These are phyloP conservation scores for Populus alba DNA, from an alignment of 345 rosid species.

Conservation along the genomic window DNA sequence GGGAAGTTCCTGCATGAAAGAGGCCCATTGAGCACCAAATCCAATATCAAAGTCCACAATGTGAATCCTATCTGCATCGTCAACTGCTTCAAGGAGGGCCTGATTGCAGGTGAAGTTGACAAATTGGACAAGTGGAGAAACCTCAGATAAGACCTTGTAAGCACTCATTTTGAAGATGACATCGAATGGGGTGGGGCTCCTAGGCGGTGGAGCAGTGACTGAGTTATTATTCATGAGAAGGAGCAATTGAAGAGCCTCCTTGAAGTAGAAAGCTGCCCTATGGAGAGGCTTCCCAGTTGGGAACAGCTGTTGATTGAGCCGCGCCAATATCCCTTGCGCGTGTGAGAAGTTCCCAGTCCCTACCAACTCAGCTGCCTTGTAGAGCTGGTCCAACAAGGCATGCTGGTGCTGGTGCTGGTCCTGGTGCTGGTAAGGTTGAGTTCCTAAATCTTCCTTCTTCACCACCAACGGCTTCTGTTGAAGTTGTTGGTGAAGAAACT, in stretches of 20 bases:
- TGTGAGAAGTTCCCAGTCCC: constrained; percentile 53
- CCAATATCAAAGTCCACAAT: constrained; percentile 59
- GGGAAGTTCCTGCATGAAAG: constrained; percentile 59
- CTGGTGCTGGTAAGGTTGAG: constrained; percentile 16
- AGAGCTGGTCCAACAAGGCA: constrained; percentile 47
- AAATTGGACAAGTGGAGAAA: constrained; percentile 52
- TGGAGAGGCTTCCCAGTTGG: constrained; percentile 47
- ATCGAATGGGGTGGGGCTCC: constrained; percentile 39
- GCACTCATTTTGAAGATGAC: constrained; percentile 54
- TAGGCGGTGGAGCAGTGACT: constrained; percentile 27
- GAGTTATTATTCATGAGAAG: constrained; percentile 36
- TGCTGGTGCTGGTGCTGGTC: constrained; percentile 9
- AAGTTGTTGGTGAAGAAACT: constrained; percentile 34
- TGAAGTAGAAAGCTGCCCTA: constrained; percentile 60
- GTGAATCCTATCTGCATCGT: constrained; percentile 41
- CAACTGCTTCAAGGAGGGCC: constrained; percentile 50
- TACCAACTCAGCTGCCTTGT: constrained; percentile 51
- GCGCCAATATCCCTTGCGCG: constrained; percentile 99
- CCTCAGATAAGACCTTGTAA: constrained; percentile 50
- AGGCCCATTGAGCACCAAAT: constrained; percentile 66
- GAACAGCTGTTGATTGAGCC: constrained; percentile 99
- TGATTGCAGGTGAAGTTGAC: constrained; percentile 55
- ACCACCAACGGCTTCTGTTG: constrained; percentile 32
- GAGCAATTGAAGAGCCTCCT: constrained; percentile 55
- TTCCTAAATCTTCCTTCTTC: constrained; percentile 29